Base-by-base conservation (phyloP, 306 rosid species). In the Amphicarpaea edgeworthii region DNA sequence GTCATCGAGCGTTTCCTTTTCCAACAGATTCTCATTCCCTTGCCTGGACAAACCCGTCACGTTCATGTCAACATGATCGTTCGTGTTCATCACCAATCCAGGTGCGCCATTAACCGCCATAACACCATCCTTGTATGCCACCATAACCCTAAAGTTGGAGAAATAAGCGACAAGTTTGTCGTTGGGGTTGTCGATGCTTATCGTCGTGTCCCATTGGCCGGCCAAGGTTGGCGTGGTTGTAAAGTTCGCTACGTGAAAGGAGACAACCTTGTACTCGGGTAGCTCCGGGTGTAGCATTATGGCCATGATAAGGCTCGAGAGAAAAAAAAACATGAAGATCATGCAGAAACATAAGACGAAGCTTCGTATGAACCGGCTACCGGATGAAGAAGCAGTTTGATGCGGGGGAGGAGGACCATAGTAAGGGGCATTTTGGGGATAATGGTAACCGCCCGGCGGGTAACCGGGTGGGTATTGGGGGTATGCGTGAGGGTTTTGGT, bases 161-260 rank as follows among this genome's bases (percentile, higher is more conserved):
- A 77, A 67, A 42, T 38, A 54, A 4, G 23, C 34, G 9, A 1
- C 10, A 4, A 67, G 34, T 49, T 47, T 63, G 2, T 58, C 45
- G 72, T 78, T 87, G 0, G 87, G 88, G 49, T 89, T 89, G 12
- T 75, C 53, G 0, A 79, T 34, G 1, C 32, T 8, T 1, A 87
- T 7, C 3, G 12, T 63, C 0, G 73, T 57, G 1, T 70, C 73
- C 89, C 91, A 88, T 0, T 50, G 68, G 1, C 81, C 91, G 0
- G 74, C 6, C 6, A 82, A 28, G 0, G 38, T 10, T 2, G 76
- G 77, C 1, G 14, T 40, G 42, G 80, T 3, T 43, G 79, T 62
- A 69, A 90, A 75, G 19, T 63, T 50, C 11, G 72, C 4, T 0
- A 86, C 87, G 17, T 71, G 41, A 8, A 88, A 16, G 0, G 70